Base-by-base conservation (phyloP, 192 early-diverging fungal species). In the Mortierella alpina region DNA sequence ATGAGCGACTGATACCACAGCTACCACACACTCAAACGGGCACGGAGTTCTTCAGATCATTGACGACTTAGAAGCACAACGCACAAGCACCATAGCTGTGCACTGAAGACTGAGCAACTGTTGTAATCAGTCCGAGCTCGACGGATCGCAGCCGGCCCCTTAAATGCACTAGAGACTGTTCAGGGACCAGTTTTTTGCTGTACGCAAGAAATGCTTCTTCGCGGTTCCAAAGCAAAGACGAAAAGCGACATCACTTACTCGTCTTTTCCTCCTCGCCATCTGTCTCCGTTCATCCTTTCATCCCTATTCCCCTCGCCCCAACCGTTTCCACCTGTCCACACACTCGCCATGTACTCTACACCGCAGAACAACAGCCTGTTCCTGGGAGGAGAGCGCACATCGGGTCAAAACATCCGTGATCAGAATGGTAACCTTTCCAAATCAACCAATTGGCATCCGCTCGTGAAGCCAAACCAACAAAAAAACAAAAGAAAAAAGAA, bases 351-450 rank as follows among this genome's bases (percentile, higher is more conserved):
- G 87, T 88, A 83, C 63, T 60, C 83, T 58, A 48, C 77, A 53
- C 80, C 83, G 68, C 84, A 83, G 75, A 84, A 41, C 62, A 57
- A 72, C 41, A 89, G 92, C 9, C 85, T 96, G 68, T 90, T 91
- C 68, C 91, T 96, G 73, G 94, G 95, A 71, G 97, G 97, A 63
- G 87, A 93, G 70, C 91, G 97, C 52, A 92, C 92, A 56, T 94
- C 96, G 13, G 97, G 97, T 46, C 92, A 92, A 75, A 96, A 97
- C 75, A 93, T 99, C 56, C 91, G 97, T 50, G 86, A 90, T 69
- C 95, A 96, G 75, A 99, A 99, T 90, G 97, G 97, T 99, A 90
- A 59, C 86, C 51, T 10, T 61, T 49, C 12, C 12, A 50, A 11
- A 50, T 11, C 11, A 50, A 11, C 49, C 1, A 20, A 4, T 4